Conservation (phyloP, 495 filamentous ascomycete species). For the Penicillium angulare region DNA sequence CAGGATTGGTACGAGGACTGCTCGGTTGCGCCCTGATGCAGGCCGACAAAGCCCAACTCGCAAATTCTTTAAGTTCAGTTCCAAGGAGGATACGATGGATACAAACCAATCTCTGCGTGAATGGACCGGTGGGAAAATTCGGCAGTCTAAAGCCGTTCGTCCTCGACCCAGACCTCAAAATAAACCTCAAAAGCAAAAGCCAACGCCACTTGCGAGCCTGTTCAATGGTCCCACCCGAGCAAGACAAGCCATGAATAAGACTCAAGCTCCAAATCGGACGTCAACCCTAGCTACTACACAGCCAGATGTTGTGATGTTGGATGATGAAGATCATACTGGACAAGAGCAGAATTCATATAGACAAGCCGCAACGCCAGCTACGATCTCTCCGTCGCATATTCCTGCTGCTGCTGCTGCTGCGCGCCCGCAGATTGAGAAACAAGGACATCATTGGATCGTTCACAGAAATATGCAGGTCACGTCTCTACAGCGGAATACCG, state of each 20-base stretch:
- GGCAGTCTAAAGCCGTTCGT: slow-evolving; percentile 35
- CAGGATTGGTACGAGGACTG: slow-evolving; percentile 71
- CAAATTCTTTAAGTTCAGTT: slow-evolving; percentile 74
- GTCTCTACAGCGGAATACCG: slow-evolving; percentile 31
- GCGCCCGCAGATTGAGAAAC: slow-evolving; percentile 15
- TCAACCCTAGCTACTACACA: neutral
- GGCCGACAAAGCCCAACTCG: slow-evolving; percentile 72
- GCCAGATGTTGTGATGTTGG: neutral
- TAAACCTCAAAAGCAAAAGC: too few relatives aligned
- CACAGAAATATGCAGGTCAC: slow-evolving; percentile 34
- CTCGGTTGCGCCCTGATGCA: slow-evolving; percentile 55
- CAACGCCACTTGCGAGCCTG: slow-evolving; percentile 19
- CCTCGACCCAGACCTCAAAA: slow-evolving; percentile 18
- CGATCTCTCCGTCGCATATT: neutral
- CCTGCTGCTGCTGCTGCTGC: neutral
- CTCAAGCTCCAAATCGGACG: slow-evolving; percentile 7
- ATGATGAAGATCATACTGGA: neutral
- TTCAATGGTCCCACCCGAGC: slow-evolving; percentile 16
- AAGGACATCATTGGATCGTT: slow-evolving; percentile 37
- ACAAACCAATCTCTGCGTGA: slow-evolving; percentile 62
- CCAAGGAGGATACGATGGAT: slow-evolving; percentile 70
- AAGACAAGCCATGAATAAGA: neutral
- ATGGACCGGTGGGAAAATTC: slow-evolving; percentile 74
- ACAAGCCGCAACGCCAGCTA: neutral
- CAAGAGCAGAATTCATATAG: slow-evolving; percentile 3